Evolutionary conservation across 805 yeast genomes (phyloP), one percentile per base, ranked within the genome.

Genomic region (Hanseniaspora taiwanica): DNA sequence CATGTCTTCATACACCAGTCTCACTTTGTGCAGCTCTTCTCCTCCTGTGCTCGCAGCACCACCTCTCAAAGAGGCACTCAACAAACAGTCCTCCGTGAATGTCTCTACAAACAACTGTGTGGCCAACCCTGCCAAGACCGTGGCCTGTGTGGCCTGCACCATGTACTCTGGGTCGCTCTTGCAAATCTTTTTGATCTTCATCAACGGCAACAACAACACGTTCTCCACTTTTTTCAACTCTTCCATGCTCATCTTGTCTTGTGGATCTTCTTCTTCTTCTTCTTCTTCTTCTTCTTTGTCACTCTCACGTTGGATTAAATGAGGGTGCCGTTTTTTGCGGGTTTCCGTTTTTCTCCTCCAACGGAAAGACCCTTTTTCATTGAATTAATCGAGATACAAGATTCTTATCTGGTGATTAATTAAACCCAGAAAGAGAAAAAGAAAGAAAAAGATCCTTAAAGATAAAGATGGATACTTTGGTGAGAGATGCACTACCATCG

Each of bases 111-210:
- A 49, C 8, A 44, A 42, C 36, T 53, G 54, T 4, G 55, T 51
- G 2, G 55, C 52, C 39, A 53, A 46, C 5, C 54, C 52, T 1
- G 53, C 44, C 7, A 53, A 53, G 2, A 46, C 44, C 10, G 42
- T 39, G 7, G 56, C 56, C n/a, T 44, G 42, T 13, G 46, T 44
- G 3, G 49, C 38, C 10, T 52, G 47, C 9, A 47, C 44, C 41
- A 49, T 42, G 36, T 43, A 48, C 18, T 48, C 55, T 21, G 57
- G 54, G 38, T 54, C 56, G 21, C 47, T 47, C 40, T 45, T 50
- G 13, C 57, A 54, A 24, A 54, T 54, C 36, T 43, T 43, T 36
- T 53, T 48, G 16, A 50, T 48, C 33, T 48, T 51, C 2, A 48
- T 47, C 2, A 53, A 27, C 16, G 59, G 59, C 17, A 54, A 39